A percentile compares a stretch with the other conserved stretches of the same genome.
phyloP scores from a whole-genome alignment of 208 protist species.

The Phytomonas serpens region DNA sequence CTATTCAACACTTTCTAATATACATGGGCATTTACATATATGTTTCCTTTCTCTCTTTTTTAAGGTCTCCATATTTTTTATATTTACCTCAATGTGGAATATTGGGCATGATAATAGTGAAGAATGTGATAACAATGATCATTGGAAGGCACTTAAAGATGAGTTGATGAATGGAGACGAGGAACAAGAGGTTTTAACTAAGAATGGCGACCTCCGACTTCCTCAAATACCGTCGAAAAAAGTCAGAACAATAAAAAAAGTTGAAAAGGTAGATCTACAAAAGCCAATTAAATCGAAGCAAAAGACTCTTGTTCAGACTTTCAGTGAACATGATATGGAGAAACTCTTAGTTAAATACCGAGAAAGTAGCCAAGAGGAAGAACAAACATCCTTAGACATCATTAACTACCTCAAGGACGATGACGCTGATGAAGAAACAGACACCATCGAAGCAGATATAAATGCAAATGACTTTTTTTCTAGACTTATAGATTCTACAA shows the following conservation, averaged over 20 bases:
- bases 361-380: neutral
- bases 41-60: neutral
- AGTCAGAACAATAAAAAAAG: slow-evolving; percentile 10
- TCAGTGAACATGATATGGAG: slow-evolving; percentile 61
- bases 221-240: slow-evolving; percentile 30
- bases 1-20: neutral
- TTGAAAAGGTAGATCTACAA: slow-evolving; percentile 6
- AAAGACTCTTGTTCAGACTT: slow-evolving; percentile 53
- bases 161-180: slow-evolving; percentile 41
- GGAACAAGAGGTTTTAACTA: slow-evolving; percentile 20
- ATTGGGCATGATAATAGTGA: slow-evolving; percentile 13
- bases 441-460: slow-evolving; percentile 14
- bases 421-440: slow-evolving; percentile 24
- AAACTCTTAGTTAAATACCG: slow-evolving; percentile 20
- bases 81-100: slow-evolving; percentile 1
- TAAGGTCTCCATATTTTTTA: neutral
- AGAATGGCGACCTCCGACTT: slow-evolving; percentile 20
- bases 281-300: slow-evolving; percentile 43
- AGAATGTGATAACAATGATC: slow-evolving; percentile 37
- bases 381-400: slow-evolving; percentile 2
- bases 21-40: neutral
- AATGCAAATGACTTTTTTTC: slow-evolving; percentile 26
- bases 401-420: slow-evolving; percentile 18
- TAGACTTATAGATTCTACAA: slow-evolving; percentile 10
- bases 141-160: slow-evolving; percentile 49